A percentile compares a stretch with the other conserved stretches of the same genome.
Evolutionary conservation across 768 basidiomycete species (phyloP).

Genomic region (Tricholoma terreum): DNA sequence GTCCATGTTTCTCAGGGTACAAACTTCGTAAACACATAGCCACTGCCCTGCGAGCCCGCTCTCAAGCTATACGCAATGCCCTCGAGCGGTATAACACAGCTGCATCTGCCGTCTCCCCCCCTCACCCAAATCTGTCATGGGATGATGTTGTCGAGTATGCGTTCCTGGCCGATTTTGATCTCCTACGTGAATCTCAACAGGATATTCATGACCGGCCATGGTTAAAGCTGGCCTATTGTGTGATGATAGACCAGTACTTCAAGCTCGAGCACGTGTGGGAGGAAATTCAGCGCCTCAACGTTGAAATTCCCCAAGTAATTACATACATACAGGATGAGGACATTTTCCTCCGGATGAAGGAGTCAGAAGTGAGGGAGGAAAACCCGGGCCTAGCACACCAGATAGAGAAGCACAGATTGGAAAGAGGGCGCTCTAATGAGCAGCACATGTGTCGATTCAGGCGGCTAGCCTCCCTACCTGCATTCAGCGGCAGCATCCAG

Average conservation of each 20-base stretch:
- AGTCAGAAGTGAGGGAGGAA: not conserved
- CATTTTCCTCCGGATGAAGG: not conserved
- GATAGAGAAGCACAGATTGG: not conserved
- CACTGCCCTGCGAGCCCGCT: slow-evolving; percentile 7
- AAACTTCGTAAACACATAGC: slow-evolving; percentile 11
- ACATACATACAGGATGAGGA: slow-evolving; percentile 17
- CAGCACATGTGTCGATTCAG: not conserved
- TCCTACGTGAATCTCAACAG: slow-evolving; percentile 15
- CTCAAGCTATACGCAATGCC: slow-evolving; percentile 15
- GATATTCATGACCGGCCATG: slow-evolving; percentile 13
- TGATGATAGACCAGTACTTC: slow-evolving; percentile 16
- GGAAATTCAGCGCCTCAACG: slow-evolving; percentile 21
- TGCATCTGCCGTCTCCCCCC: slow-evolving; percentile 16
- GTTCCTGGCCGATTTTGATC: slow-evolving; percentile 23
- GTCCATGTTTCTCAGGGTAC: slow-evolving; percentile 4
- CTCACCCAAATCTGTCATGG: slow-evolving; percentile 16
- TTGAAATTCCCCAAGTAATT: slow-evolving; percentile 18
- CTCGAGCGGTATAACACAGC: slow-evolving; percentile 19
- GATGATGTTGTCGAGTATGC: slow-evolving; percentile 24
- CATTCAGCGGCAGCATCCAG: not conserved
- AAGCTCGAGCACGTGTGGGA: slow-evolving; percentile 20
- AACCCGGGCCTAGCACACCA: not conserved
- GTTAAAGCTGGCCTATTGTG: slow-evolving; percentile 15
- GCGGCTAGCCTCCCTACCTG: not conserved
- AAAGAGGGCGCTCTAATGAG: not conserved